phyloP scores from a whole-genome alignment of 371 early-diverging fungal genomes.

The Catenaria anguillulae region DNA sequence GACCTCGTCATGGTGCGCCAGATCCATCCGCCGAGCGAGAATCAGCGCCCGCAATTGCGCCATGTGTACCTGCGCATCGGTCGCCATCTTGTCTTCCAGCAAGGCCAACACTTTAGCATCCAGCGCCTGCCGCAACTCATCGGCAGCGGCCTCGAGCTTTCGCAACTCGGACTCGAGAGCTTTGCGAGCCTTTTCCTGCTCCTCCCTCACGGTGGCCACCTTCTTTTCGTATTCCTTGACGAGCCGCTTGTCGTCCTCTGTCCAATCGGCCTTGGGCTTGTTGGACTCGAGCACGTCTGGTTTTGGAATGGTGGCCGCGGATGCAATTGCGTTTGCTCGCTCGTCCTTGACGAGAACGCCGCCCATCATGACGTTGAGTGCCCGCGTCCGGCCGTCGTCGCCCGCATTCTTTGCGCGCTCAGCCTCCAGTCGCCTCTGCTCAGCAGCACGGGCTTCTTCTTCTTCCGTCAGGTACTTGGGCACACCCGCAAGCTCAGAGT shows the following conservation, averaged over 20 bases:
- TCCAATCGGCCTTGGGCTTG: slow-evolving; percentile 33
- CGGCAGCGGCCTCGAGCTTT: slow-evolving; percentile 28
- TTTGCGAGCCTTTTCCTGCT: slow-evolving; percentile 40
- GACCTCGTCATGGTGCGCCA: slow-evolving; percentile 13
- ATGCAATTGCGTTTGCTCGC: background rate
- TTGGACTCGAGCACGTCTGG: slow-evolving; percentile 18
- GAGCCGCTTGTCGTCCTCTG: slow-evolving; percentile 33
- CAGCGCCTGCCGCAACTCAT: slow-evolving; percentile 27
- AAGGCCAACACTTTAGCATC: slow-evolving; percentile 24
- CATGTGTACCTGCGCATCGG: slow-evolving; percentile 26
- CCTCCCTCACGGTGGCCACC: slow-evolving; percentile 28
- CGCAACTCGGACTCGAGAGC: slow-evolving; percentile 39
- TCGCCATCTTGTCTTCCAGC: slow-evolving; percentile 19
- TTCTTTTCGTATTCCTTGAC: slow-evolving; percentile 44
- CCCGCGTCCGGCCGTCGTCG: slow-evolving; percentile 27
- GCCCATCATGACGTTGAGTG: slow-evolving; percentile 36
- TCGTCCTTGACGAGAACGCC: slow-evolving; percentile 26
- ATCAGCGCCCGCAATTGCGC: slow-evolving; percentile 28
- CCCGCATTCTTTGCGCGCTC: slow-evolving; percentile 22
- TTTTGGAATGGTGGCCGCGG: background rate
- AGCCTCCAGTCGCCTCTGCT: slow-evolving; percentile 22
- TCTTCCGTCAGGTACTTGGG: slow-evolving; percentile 29
- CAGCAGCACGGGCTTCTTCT: slow-evolving; percentile 21
- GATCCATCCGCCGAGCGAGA: slow-evolving; percentile 17
- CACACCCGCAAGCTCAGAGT: slow-evolving; percentile 23